These are phyloP conservation scores for Podospora comata DNA, from an alignment of 495 filamentous ascomycete species.

Conservation along the genomic window DNA sequence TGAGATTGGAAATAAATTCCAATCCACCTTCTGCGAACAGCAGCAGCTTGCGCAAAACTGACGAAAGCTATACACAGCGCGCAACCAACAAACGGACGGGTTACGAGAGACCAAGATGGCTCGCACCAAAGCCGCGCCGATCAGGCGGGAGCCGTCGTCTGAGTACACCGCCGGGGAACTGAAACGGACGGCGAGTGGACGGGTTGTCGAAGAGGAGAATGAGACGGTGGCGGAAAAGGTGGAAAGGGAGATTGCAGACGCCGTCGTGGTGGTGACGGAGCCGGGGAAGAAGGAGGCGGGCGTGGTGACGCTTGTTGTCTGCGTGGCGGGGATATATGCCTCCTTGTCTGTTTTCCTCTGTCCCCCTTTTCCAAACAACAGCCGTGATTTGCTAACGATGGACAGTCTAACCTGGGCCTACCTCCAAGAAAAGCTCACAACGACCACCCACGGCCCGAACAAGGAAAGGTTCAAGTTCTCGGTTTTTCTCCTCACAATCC, in stretches of 20 bases:
- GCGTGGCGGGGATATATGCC: constrained; percentile 89
- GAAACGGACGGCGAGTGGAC: constrained; percentile 13
- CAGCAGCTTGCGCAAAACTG: neutral
- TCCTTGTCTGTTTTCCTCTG: constrained; percentile 68
- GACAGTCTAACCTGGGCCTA: constrained; percentile 90
- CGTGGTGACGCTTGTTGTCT: constrained; percentile 72
- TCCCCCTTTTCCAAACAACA: neutral
- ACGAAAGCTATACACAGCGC: neutral
- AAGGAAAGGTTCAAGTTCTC: constrained; percentile 81
- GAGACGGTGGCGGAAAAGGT: constrained; percentile 23
- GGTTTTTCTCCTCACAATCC: constrained; percentile 92
- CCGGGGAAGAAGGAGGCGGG: constrained; percentile 51
- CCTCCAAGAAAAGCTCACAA: constrained; percentile 96
- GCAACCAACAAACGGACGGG: neutral
- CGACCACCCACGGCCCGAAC: constrained; percentile 73
- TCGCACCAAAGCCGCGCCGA: constrained; percentile 65
- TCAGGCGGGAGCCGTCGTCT: constrained; percentile 64
- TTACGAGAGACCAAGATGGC: constrained; percentile 46
- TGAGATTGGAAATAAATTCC: too few relatives aligned
- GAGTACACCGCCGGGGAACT: constrained; percentile 49
- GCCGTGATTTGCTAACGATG: constrained; percentile 15
- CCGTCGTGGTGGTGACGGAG: constrained; percentile 23
- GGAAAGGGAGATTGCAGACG: constrained; percentile 17
- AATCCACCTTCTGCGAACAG: neutral
- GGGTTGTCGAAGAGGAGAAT: constrained; percentile 34